Evolutionary conservation across 257 asterid species (phyloP).

Genomic region (Nicotiana obtusifolia): DNA sequence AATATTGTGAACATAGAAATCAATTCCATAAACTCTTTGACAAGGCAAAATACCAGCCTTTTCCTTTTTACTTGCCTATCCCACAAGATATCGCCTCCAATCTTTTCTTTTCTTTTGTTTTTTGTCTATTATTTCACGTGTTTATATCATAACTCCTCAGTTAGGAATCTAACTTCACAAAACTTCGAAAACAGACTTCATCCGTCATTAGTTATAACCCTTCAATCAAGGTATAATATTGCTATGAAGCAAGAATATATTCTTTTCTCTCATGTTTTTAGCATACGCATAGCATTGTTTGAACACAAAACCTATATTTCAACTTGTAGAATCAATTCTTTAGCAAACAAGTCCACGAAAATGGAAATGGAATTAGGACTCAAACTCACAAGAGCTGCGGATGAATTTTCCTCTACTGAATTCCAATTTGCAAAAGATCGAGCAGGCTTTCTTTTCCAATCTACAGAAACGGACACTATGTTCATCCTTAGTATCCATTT

Average conservation of each 20-base stretch:
- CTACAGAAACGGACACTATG: constrained; percentile 57
- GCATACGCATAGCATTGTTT: constrained; percentile 6
- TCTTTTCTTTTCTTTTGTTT: not conserved
- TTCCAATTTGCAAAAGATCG: constrained; percentile 46
- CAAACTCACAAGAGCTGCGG: constrained; percentile 39
- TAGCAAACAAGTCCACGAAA: not conserved
- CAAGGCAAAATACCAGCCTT: not conserved
- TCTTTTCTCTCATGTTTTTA: constrained; percentile 29
- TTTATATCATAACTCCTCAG: not conserved
- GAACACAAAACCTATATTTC: not conserved
- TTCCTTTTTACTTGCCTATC: not conserved
- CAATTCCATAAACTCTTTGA: not conserved
- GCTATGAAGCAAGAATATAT: constrained; percentile 55
- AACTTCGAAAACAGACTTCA: not conserved
- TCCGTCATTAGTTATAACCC: not conserved
- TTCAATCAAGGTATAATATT: not conserved
- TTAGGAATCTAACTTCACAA: not conserved
- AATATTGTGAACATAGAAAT: not conserved
- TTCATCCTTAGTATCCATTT: constrained; percentile 71
- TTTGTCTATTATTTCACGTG: not conserved
- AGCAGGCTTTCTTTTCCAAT: constrained; percentile 46
- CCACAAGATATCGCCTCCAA: not conserved
- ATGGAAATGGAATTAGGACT: constrained; percentile 67
- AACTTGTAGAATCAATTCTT: not conserved
- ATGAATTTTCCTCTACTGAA: constrained; percentile 44